phyloP scores from a whole-genome alignment of 345 rosid genomes.

The Zanthoxylum bungeanum region DNA sequence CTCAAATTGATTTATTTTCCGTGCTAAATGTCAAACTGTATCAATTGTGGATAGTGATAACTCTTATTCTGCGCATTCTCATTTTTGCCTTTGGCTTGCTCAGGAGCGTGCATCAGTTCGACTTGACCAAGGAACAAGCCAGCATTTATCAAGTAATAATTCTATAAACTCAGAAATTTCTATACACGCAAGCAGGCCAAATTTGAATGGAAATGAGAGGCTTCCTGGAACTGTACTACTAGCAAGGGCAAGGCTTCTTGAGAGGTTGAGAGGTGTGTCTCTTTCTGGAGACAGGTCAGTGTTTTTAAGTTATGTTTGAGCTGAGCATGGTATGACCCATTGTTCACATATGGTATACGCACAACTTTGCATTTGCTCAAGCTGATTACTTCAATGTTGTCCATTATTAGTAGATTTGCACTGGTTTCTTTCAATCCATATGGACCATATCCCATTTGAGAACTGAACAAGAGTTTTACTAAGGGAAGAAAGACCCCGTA shows the following conservation, averaged over 20 bases:
- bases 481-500: no score
- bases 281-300: slow-evolving; percentile 63
- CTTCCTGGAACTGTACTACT: slow-evolving; percentile 93
- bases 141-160: slow-evolving; percentile 33
- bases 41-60: not conserved
- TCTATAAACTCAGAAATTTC: slow-evolving; percentile 32
- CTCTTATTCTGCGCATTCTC: not conserved
- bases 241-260: slow-evolving; percentile 90
- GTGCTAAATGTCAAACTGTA: not conserved
- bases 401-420: not conserved
- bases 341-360: not conserved
- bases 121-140: slow-evolving; percentile 41
- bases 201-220: slow-evolving; percentile 49
- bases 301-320: not conserved
- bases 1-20: not conserved
- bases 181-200: slow-evolving; percentile 35
- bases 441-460: no score
- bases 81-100: no score
- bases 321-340: not conserved
- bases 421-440: no score
- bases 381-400: not conserved
- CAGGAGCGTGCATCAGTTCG: slow-evolving; percentile 52
- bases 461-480: no score
- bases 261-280: slow-evolving; percentile 81
- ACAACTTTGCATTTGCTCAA: no score